These are phyloP conservation scores for Asterophora parasitica DNA, from an alignment of 768 basidiomycete species.

Conservation along the genomic window DNA sequence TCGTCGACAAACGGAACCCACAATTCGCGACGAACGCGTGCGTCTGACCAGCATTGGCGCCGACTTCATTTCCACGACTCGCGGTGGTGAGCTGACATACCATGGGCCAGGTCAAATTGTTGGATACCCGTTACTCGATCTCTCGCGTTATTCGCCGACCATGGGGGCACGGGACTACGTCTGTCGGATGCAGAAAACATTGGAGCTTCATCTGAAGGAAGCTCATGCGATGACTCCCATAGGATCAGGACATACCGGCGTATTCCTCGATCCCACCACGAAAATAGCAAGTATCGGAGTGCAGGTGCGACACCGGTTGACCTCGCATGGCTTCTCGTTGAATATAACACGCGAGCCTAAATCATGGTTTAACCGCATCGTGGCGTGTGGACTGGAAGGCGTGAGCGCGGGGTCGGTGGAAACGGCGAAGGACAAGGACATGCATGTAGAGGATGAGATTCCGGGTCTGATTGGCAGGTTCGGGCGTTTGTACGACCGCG, in stretches of 20 bases:
- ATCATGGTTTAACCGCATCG: conserved; percentile 80
- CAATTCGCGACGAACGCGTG: conserved; percentile 50
- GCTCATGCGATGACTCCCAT: conserved; percentile 53
- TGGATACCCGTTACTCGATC: conserved; percentile 90
- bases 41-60: conserved; percentile 79
- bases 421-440: conserved; percentile 31
- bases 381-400: conserved; percentile 87
- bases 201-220: conserved; percentile 58
- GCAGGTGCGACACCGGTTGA: conserved; percentile 90
- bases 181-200: conserved; percentile 68
- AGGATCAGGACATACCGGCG: conserved; percentile 81
- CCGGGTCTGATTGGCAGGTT: conserved; percentile 45
- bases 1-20: conserved; percentile 70
- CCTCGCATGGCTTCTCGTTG: conserved; percentile 91
- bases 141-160: conserved; percentile 71
- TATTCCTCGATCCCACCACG: conserved; percentile 74
- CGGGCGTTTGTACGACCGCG: conserved; percentile 42
- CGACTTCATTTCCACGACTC: conserved; percentile 74
- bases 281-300: conserved; percentile 97
- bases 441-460: conserved; percentile 48
- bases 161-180: conserved; percentile 79
- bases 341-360: conserved; percentile 83
- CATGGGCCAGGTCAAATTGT: conserved; percentile 98
- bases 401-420: conserved; percentile 75
- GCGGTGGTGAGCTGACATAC: conserved; percentile 94